Base-by-base conservation (phyloP, 1,139 yeast species). In the Kurtzmaniella quercitrusa region DNA sequence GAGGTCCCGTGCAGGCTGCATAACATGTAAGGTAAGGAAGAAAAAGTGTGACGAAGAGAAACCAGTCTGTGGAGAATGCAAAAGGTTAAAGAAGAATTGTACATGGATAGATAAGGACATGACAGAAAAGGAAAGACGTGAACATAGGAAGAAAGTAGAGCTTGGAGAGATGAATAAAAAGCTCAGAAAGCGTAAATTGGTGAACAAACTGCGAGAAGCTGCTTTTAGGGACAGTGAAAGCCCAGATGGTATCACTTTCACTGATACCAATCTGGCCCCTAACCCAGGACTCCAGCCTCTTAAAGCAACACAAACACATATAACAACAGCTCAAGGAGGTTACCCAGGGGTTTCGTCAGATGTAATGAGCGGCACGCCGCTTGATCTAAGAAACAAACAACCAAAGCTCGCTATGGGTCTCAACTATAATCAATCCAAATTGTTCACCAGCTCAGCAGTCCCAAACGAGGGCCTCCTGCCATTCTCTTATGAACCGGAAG, bases 21-120 rank as follows among this genome's bases (percentile, higher is more conserved):
- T 82, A 38, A 82, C 89, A 0, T 84, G 93, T 53, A 78, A 88
- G 46, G 71, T 75, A 38, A 63, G 93, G 35, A 84, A 84, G 68
- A 84, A 84, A 59, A 78, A 87, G 50, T 84, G 93, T 53, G 80
- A 84, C 53, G 93, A 84, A 55, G 57, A 57, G 1, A 70, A 69
- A 44, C 93, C 93, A 2, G 54, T 56, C 2, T 84, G 93, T 54
- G 57, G 66, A 0, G 87, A 83, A 44, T 83, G 89, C 57, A 45
- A 54, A 5, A 61, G 89, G 45, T 59, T 83, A 23, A 66, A 71
- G 2, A 67, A 80, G 39, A 70, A 66, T 26, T 83, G 89, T 56
- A 63, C 65, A 11, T 69, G 72, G 66, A 51, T 66, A 9, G 72
- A 67, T 45, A 44, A 46, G 36, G 53, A 55, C 11, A 66, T 65